These are phyloP conservation scores for Moringa oleifera DNA, from an alignment of 345 rosid species.

Conservation along the genomic window DNA sequence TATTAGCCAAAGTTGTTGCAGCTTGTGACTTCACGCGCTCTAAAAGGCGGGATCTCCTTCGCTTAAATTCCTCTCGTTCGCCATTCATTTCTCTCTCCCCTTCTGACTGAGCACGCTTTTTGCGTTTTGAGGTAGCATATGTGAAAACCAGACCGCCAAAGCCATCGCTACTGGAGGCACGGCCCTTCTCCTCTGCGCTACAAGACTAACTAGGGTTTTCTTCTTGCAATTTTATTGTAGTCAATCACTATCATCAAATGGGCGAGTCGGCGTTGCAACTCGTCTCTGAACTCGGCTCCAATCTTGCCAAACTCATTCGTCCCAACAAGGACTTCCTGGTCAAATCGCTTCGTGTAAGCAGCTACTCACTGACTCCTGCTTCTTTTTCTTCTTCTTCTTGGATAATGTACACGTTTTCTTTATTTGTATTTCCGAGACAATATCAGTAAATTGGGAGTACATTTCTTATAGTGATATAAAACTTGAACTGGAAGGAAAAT, in stretches of 20 bases:
- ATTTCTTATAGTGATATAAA: no score
- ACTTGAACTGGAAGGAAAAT: no score
- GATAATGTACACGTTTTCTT: no score
- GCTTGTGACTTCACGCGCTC: slow-evolving; percentile 9
- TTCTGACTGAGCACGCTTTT: no score
- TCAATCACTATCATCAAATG: slow-evolving; percentile 25
- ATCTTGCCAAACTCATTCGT: slow-evolving; percentile 50
- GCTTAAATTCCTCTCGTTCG: no score
- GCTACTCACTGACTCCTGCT: no score
- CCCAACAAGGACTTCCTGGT: slow-evolving; percentile 63
- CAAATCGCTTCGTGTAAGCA: slow-evolving; percentile 58
- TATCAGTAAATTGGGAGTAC: no score
- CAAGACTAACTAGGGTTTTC: background rate
- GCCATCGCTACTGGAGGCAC: background rate
- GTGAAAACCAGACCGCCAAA: background rate
- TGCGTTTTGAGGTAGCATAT: background rate
- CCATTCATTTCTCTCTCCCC: no score
- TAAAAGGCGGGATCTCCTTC: slow-evolving; percentile 11
- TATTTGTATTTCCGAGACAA: no score
- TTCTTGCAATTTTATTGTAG: background rate
- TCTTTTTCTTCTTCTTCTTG: no score
- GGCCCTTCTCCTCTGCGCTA: background rate
- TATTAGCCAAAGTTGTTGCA: no score
- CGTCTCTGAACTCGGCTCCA: slow-evolving; percentile 51
- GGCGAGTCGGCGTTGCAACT: slow-evolving; percentile 42